Conservation (phyloP, 108 stramenopile species). For the Stephanodiscus triporus region DNA sequence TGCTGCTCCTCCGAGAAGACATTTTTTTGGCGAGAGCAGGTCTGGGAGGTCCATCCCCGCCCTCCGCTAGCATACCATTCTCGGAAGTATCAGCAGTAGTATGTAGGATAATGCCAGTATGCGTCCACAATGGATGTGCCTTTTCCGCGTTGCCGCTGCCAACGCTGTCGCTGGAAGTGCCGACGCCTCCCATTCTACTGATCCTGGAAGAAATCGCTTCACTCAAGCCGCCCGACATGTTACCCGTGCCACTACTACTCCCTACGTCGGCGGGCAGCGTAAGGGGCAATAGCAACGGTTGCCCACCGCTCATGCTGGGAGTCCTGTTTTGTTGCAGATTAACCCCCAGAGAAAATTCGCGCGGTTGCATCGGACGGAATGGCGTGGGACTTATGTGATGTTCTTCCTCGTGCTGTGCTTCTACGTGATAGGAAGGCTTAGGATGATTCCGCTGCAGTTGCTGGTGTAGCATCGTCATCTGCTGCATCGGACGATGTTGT, state of each 20-base stretch:
- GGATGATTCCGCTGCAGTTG: neutral
- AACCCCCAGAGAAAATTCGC: slow-evolving; percentile 39
- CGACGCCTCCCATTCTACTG: neutral
- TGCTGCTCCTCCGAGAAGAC: neutral
- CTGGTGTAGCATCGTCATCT: neutral
- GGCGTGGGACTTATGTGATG: slow-evolving; percentile 26
- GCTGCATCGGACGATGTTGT: neutral
- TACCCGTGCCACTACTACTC: neutral
- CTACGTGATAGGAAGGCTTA: neutral
- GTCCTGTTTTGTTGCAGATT: neutral
- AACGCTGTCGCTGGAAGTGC: neutral
- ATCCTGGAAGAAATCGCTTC: neutral
- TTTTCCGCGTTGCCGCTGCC: neutral
- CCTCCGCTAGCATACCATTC: neutral
- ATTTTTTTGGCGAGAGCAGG: neutral
- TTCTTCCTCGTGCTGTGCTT: neutral
- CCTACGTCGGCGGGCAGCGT: slow-evolving; percentile 4
- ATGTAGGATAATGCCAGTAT: neutral
- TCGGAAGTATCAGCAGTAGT: neutral
- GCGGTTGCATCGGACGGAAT: slow-evolving; percentile 44
- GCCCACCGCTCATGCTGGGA: neutral
- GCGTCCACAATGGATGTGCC: neutral
- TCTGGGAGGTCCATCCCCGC: neutral
- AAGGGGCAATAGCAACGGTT: slow-evolving; percentile 1
- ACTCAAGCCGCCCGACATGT: neutral